phyloP scores from a whole-genome alignment of 2,329 filamentous ascomycete species.

The Hysterium pulicare region DNA sequence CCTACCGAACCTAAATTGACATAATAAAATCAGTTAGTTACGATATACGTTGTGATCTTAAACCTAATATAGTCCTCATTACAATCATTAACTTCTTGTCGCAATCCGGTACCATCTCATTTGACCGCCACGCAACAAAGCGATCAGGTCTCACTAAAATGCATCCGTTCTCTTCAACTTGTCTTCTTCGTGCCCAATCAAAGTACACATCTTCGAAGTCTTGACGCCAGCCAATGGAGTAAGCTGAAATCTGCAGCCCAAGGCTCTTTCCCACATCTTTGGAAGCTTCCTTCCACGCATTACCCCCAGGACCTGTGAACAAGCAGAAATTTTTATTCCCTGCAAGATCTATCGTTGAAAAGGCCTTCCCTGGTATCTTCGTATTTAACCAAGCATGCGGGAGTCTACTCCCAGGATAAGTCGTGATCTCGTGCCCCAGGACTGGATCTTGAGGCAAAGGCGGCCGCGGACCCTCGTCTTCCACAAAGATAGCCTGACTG shows the following conservation, averaged over 20 bases:
- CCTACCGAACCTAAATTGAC: no score
- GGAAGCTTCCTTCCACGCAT: conserved; percentile 53
- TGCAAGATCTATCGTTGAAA: conserved; percentile 60
- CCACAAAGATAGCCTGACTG: conserved; percentile 43
- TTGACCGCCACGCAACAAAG: conserved; percentile 42
- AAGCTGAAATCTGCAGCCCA: conserved; percentile 47
- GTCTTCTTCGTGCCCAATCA: conserved; percentile 55
- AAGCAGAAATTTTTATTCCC: conserved; percentile 46
- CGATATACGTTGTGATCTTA: no score
- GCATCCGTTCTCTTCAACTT: conserved; percentile 56
- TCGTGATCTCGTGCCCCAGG: conserved; percentile 46
- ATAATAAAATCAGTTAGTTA: no score
- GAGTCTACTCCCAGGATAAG: conserved; percentile 58
- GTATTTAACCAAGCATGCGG: conserved; percentile 63
- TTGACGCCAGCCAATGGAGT: conserved; percentile 55
- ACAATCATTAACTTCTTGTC: not conserved
- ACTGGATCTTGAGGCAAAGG: conserved; percentile 39
- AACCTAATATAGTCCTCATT: not conserved
- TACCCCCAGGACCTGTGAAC: conserved; percentile 53
- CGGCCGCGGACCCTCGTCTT: conserved; percentile 37
- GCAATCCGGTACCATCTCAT: not conserved
- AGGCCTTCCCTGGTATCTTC: conserved; percentile 40
- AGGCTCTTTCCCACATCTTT: conserved; percentile 35
- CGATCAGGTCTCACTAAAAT: conserved; percentile 59
- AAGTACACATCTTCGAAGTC: conserved; percentile 62